Conservation (phyloP, 768 basidiomycete species). For the Galerina sulciceps region DNA sequence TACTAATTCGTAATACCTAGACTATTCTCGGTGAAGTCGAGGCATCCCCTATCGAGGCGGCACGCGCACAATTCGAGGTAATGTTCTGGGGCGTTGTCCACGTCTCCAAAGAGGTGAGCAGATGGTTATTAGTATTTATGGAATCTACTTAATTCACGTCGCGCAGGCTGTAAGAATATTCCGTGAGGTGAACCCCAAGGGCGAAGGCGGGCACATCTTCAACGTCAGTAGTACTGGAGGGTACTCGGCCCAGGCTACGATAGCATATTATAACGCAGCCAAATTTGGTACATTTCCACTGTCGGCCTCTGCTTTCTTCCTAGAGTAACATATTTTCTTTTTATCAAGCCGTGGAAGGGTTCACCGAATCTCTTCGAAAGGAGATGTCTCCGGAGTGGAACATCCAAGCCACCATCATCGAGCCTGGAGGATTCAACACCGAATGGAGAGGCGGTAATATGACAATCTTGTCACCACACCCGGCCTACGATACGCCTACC, state of each 20-base stretch:
- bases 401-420: constrained; percentile 29
- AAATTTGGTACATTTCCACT: neutral
- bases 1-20: neutral
- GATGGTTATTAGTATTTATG: no score
- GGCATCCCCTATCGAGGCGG: neutral
- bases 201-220: neutral
- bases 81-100: constrained; percentile 1
- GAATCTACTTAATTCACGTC: no score
- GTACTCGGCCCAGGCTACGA: neutral
- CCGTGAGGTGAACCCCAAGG: neutral
- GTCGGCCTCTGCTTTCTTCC: neutral
- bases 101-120: neutral
- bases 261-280: neutral
- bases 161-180: neutral
- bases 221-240: neutral
- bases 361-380: constrained; percentile 33
- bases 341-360: constrained; percentile 35
- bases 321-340: neutral
- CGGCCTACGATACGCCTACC: constrained; percentile 16
- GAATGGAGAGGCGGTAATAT: constrained; percentile 20
- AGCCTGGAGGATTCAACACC: constrained; percentile 28
- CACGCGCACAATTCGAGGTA: neutral
- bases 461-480: constrained; percentile 21
- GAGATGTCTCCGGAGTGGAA: constrained; percentile 48
- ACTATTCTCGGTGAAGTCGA: neutral